Conservation (phyloP, 441 rosid genomes). For the Populus hybrid region DNA sequence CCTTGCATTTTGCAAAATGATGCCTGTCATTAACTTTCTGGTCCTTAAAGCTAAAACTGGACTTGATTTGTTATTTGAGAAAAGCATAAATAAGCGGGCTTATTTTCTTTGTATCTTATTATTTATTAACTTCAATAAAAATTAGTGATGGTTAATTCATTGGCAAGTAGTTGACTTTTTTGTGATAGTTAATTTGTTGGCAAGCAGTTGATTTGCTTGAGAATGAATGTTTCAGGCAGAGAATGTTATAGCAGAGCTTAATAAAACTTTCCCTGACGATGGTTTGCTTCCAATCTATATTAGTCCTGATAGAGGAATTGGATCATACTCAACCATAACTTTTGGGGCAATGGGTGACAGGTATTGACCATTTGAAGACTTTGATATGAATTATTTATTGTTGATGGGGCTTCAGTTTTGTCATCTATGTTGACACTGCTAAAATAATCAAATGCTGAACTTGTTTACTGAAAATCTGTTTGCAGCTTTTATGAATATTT, state of each 20-base stretch:
- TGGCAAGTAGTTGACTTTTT: too few relatives aligned
- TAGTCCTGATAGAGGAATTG: conserved; percentile 55
- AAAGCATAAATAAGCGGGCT: background rate
- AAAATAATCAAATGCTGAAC: background rate
- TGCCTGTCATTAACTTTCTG: background rate
- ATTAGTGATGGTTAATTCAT: too few relatives aligned
- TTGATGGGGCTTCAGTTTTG: background rate
- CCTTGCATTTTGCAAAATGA: background rate
- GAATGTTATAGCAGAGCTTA: conserved; percentile 59
- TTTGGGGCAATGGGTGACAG: conserved; percentile 99
- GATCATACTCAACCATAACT: conserved; percentile 70
- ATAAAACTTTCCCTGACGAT: conserved; percentile 79
- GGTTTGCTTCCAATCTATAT: conserved; percentile 94
- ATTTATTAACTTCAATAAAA: too few relatives aligned
- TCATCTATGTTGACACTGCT: background rate
- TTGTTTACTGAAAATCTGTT: background rate
- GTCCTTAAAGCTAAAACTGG: background rate
- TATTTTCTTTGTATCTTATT: background rate
- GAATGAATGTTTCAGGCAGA: conserved; percentile 61
- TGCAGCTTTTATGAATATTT: conserved; percentile 97
- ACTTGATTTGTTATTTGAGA: background rate
- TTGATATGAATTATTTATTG: background rate
- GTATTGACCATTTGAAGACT: conserved; percentile 30
- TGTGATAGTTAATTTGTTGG: background rate
- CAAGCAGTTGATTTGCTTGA: background rate